Base-by-base conservation (phyloP, 495 filamentous ascomycete species). In the Aspergillus sparsus region DNA sequence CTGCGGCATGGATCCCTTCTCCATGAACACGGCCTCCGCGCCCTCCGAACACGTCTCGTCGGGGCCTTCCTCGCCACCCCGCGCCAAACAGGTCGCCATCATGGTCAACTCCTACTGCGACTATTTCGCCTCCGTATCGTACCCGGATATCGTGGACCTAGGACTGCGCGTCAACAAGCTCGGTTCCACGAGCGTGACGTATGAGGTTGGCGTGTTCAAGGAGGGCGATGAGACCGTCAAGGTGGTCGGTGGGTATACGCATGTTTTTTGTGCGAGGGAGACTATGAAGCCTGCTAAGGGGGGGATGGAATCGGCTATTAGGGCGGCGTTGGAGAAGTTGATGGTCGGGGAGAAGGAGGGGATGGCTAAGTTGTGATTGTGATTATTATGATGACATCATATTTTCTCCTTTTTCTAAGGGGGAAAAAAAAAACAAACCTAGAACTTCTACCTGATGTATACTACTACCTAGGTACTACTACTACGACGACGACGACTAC, bases 121-220 rank as follows among this genome's bases (percentile, higher is more conserved):
- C 67, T 97, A 91, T 75, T 92, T 97, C 68, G 84, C 83, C 1
- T 86, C 89, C 1, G 87, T 93, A n/a, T 80, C 84, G 0, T 98
- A 92, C 66, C 93, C 93, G 3, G 88, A 87, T 52, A 77, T 89
- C 7, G 80, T 95, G 6, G 92, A 97, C 57, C 79, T 97, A 0
- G 91, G 87, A 3, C 68, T 98, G 35, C 80, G 92, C 3, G 92
- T 96, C 10, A 91, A 88, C 59, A 90, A 87, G 68, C 78, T 98
- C 6, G 90, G 92, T 2, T 89, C 85, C 62, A 92, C 89, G 15
- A 96, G 91, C 65, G 93, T 94, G n/a, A 89, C 86, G 7, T 98
- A 96, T 70, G 93, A 98, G 66, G 83, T 96, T 36, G 93, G 88
- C 4, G 82, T 98, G 11, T 97, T 97, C 63, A 87, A 90, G 66